Conservation (phyloP, 148 eudicot genomes). For the Rhododendron kiyosumense region DNA sequence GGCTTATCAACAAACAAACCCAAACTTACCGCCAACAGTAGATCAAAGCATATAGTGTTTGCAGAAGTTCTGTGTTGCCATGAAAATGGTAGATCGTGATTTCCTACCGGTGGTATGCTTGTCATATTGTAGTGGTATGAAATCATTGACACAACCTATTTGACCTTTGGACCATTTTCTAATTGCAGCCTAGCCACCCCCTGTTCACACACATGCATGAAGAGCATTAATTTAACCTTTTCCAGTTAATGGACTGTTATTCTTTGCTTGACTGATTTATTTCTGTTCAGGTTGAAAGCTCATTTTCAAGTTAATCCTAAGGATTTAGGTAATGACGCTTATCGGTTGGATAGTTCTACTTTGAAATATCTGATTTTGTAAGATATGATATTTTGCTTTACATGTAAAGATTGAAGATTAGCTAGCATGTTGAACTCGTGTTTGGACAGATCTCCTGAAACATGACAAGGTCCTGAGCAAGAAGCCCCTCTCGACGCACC, state of each 20-base stretch:
- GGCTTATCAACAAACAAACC: not conserved
- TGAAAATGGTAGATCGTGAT: not conserved
- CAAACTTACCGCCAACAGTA: not conserved
- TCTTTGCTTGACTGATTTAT: constrained; percentile 3
- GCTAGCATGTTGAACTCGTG: constrained; percentile 7
- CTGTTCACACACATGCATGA: not conserved
- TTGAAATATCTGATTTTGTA: not conserved
- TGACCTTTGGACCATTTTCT: not conserved
- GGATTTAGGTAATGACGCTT: constrained; percentile 64
- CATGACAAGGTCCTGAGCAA: constrained; percentile 92
- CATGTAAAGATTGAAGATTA: not conserved
- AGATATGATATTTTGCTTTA: not conserved
- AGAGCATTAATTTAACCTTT: not conserved
- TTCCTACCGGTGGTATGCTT: not conserved
- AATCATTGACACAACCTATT: not conserved
- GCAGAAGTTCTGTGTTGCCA: not conserved
- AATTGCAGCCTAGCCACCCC: not conserved
- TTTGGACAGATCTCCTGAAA: constrained; percentile 67
- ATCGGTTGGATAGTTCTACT: not conserved
- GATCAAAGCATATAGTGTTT: not conserved
- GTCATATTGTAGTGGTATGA: not conserved
- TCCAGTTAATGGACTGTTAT: not conserved
- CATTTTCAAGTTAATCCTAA: constrained; percentile 46
- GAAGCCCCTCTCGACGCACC: constrained; percentile 71
- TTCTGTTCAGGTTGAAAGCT: constrained; percentile 58